These are phyloP conservation scores for Pythium phragmitis DNA, from an alignment of 352 stramenopile genomes.

Conservation along the genomic window DNA sequence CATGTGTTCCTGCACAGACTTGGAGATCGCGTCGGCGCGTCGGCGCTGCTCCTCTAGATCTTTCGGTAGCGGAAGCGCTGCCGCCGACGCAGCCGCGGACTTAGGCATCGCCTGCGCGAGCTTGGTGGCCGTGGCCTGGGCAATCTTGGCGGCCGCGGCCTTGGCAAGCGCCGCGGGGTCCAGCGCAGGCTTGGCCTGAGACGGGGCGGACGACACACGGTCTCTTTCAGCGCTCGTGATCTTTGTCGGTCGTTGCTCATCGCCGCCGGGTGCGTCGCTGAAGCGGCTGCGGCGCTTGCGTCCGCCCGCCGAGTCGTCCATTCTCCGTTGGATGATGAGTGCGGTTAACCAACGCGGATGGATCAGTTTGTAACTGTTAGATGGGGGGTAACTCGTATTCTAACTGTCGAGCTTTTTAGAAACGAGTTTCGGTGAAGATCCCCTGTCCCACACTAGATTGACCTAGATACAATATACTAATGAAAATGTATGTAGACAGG, in stretches of 20 bases:
- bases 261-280: conserved; percentile 49
- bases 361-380: conserved; percentile 3
- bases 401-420: neutral
- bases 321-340: conserved; percentile 4
- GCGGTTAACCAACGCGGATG: neutral
- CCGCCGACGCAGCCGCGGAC: neutral
- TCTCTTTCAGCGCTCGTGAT: conserved; percentile 19
- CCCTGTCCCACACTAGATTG: neutral
- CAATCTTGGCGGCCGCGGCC: conserved; percentile 68
- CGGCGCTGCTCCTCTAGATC: conserved; percentile 47
- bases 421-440: conserved; percentile 1
- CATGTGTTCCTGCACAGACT: conserved; percentile 87
- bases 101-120: conserved; percentile 64
- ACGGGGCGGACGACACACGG: conserved; percentile 10
- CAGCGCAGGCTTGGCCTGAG: conserved; percentile 19
- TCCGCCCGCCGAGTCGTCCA: conserved; percentile 25
- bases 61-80: conserved; percentile 3
- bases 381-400: neutral
- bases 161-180: conserved; percentile 69
- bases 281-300: conserved; percentile 87
- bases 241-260: conserved; percentile 20
- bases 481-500: neutral
- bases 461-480: neutral
- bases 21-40: conserved; percentile 75
- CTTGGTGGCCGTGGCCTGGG: conserved; percentile 59